Conservation (phyloP, 352 stramenopile species). For the Elongisporangium undulatum region DNA sequence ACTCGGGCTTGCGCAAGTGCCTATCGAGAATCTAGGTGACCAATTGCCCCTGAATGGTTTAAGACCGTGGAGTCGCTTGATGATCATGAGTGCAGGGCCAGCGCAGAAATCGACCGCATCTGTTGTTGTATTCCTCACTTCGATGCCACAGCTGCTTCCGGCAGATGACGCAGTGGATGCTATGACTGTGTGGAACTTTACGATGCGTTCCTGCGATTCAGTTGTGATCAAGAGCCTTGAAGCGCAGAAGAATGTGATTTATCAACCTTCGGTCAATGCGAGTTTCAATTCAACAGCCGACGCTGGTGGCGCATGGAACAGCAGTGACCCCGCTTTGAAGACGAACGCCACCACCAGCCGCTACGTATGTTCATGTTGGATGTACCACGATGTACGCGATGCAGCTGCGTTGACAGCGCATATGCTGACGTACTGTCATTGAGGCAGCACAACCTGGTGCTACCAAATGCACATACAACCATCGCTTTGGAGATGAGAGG, state of each 20-base stretch:
- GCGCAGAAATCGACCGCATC: background rate
- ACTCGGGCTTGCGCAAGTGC: background rate
- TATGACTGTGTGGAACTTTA: background rate
- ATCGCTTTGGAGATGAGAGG: background rate
- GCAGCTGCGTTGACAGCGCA: background rate
- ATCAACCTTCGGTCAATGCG: background rate
- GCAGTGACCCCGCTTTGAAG: background rate
- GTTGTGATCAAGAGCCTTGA: background rate
- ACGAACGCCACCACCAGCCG: background rate
- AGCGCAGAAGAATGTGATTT: background rate
- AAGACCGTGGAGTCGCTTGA: background rate
- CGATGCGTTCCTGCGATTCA: background rate
- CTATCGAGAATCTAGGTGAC: background rate
- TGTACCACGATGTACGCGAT: background rate
- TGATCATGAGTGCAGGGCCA: background rate
- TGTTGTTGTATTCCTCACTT: background rate
- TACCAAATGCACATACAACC: background rate
- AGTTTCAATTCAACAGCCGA: background rate
- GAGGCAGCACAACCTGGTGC: background rate
- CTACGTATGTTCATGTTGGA: background rate
- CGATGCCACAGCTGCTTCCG: background rate
- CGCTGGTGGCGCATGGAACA: background rate
- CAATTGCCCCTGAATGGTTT: background rate
- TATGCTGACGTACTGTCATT: background rate
- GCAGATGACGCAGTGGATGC: background rate